Evolutionary conservation across 176 grass and related monocot genomes (phyloP).

Genomic region (Sorghum bicolor): Sorghum_bicolor_NCBIv3 NC_012872.2:42638501-42639000

Average conservation of each 20-base stretch:
- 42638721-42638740: not conserved
- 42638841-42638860: not conserved
- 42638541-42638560: not conserved
- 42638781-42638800: not conserved
- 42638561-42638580: not conserved
- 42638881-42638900: not conserved
- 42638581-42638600: not conserved
- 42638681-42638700: not conserved
- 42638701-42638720: not conserved
- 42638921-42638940: not conserved
- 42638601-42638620: not conserved
- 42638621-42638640: not conserved
- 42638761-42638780: too few relatives aligned
- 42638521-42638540: not conserved
- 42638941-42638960: not conserved
- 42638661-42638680: not conserved
- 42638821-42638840: not conserved
- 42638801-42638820: not conserved
- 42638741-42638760: not conserved
- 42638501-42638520: not conserved
- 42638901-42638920: not conserved
- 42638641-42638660: not conserved
- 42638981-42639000: not conserved
- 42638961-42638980: not conserved
- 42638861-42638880: not conserved